Evolutionary conservation across 371 early-diverging fungal species (phyloP).

Genomic region (Mucor indicus): DNA sequence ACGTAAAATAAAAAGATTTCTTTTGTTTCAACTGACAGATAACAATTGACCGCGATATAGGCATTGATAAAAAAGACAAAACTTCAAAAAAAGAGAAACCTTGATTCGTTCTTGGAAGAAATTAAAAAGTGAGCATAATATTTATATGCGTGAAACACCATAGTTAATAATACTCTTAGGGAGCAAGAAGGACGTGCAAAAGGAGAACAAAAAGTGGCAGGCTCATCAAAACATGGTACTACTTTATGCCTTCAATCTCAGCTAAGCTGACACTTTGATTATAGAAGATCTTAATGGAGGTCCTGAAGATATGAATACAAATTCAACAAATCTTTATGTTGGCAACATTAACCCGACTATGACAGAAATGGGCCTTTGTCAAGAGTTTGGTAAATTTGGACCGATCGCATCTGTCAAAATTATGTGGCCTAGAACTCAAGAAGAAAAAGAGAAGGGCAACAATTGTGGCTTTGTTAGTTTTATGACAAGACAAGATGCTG

Average conservation of each 20-base stretch:
- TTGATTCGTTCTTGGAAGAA: slow-evolving; percentile 84
- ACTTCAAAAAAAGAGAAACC: slow-evolving; percentile 69
- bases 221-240: too few relatives aligned
- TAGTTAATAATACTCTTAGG: slow-evolving; percentile 9
- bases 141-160: not conserved
- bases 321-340: slow-evolving; percentile 89
- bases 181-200: slow-evolving; percentile 3
- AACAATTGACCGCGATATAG: too few relatives aligned
- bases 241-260: too few relatives aligned
- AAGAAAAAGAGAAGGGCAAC: slow-evolving; percentile 74
- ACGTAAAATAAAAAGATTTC: not conserved
- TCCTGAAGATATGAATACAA: slow-evolving; percentile 72
- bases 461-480: slow-evolving; percentile 92
- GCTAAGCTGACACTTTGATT: too few relatives aligned
- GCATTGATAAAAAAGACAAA: slow-evolving; percentile 31
- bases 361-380: slow-evolving; percentile 50
- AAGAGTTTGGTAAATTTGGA: slow-evolving; percentile 79
- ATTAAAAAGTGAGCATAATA: slow-evolving; percentile 58
- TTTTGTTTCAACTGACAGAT: too few relatives aligned
- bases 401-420: slow-evolving; percentile 93
- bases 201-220: too few relatives aligned
- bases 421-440: slow-evolving; percentile 92
- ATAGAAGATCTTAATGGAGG: too few relatives aligned
- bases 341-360: slow-evolving; percentile 73
- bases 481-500: slow-evolving; percentile 80